These are phyloP conservation scores for Selenicereus undatus DNA, from an alignment of 148 eudicot species.

Conservation along the genomic window DNA sequence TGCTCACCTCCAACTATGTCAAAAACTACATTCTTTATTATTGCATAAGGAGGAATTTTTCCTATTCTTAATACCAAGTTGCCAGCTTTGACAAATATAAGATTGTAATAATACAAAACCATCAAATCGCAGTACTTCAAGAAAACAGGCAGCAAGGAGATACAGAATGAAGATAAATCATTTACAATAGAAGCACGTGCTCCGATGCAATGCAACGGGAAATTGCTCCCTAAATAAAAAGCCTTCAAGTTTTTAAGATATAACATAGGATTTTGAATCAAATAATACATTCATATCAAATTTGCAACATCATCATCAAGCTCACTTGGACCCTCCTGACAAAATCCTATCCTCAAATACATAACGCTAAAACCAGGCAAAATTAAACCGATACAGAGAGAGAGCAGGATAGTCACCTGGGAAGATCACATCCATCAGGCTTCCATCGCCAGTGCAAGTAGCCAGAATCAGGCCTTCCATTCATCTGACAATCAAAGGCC, in stretches of 20 bases:
- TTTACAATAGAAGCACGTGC: not conserved
- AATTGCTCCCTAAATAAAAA: not conserved
- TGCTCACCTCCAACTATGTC: not conserved
- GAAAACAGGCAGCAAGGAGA: no score
- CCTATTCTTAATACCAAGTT: not conserved
- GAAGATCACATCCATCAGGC: constrained; percentile 81
- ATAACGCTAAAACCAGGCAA: not conserved
- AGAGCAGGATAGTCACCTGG: constrained; percentile 44
- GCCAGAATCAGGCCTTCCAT: constrained; percentile 73
- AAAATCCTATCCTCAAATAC: no score
- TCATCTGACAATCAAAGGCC: constrained; percentile 76
- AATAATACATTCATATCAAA: not conserved
- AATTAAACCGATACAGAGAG: not conserved
- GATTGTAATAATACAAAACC: not conserved
- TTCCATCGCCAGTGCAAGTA: constrained; percentile 91
- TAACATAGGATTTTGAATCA: not conserved
- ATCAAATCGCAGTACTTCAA: no score
- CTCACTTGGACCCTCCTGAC: no score
- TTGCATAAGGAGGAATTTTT: not conserved
- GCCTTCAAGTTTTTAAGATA: not conserved
- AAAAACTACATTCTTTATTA: not conserved
- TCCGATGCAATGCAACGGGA: no score
- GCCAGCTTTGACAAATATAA: not conserved
- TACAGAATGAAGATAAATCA: no score
- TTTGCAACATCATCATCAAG: not conserved